Percentiles rank a stretch among this genome's conserved stretches.
These are phyloP conservation scores for Quercus lobata DNA, from an alignment of 331 rosid species.

Conservation along the genomic window DNA sequence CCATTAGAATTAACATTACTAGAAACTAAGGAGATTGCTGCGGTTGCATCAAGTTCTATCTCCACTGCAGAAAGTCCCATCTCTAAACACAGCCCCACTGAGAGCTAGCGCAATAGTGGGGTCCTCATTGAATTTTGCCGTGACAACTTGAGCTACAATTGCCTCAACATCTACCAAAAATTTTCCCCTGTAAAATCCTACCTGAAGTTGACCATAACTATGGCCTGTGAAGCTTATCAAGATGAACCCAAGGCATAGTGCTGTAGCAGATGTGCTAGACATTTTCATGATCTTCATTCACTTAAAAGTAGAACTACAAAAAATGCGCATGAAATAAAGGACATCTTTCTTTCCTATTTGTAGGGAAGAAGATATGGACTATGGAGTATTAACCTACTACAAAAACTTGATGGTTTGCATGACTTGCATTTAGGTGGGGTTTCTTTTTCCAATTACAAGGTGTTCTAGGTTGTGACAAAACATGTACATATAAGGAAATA, in stretches of 20 bases:
- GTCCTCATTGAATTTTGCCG: neutral
- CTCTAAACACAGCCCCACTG: too few relatives aligned
- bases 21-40: too few relatives aligned
- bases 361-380: too few relatives aligned
- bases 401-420: neutral
- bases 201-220: slow-evolving; percentile 1
- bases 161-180: slow-evolving; percentile 21
- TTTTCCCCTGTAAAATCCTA: slow-evolving; percentile 25
- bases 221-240: slow-evolving; percentile 13
- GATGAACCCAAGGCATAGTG: slow-evolving; percentile 6
- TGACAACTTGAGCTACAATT: neutral
- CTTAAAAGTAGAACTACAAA: neutral
- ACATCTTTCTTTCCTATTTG: neutral
- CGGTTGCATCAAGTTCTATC: too few relatives aligned
- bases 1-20: too few relatives aligned
- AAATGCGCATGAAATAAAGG: neutral
- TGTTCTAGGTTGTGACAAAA: neutral
- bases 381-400: neutral
- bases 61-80: too few relatives aligned
- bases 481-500: neutral
- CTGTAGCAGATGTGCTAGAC: neutral
- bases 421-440: neutral
- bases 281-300: neutral
- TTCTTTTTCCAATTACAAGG: too few relatives aligned
- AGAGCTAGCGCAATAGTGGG: slow-evolving; percentile 29